Conservation (phyloP, 441 rosid genomes). For the Francoa sonchifolia region DNA sequence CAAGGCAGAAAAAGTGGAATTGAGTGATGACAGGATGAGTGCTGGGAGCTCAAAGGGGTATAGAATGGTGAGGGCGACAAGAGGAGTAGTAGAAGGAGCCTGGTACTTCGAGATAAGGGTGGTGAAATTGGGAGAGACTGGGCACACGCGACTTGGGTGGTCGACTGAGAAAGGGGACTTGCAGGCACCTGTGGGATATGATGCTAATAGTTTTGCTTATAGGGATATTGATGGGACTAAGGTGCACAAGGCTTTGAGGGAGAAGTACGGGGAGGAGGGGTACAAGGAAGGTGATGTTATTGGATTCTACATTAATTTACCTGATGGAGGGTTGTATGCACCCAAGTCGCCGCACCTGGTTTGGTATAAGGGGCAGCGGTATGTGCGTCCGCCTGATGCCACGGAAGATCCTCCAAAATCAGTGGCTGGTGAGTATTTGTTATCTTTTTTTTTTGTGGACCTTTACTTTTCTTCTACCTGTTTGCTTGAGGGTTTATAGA, state of each 20-base stretch:
- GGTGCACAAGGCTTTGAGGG: conserved; percentile 84
- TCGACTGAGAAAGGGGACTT: conserved; percentile 87
- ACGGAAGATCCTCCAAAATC: conserved; percentile 77
- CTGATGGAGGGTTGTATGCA: conserved; percentile 61
- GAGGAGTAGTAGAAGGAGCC: conserved; percentile 85
- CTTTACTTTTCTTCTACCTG: too few relatives aligned
- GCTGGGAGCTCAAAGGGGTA: conserved; percentile 90
- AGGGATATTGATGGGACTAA: conserved; percentile 94
- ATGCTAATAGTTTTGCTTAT: conserved; percentile 80
- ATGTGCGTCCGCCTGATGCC: conserved; percentile 48
- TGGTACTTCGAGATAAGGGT: conserved; percentile 91
- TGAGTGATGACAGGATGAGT: conserved; percentile 66
- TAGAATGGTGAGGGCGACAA: conserved; percentile 91
- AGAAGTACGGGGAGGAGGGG: conserved; percentile 77
- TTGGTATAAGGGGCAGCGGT: conserved; percentile 87
- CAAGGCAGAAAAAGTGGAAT: conserved; percentile 93
- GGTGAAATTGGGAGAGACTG: conserved; percentile 63
- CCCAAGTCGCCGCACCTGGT: conserved; percentile 73
- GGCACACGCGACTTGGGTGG: conserved; percentile 92
- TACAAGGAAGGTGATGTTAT: conserved; percentile 85
- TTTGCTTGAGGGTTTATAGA: too few relatives aligned
- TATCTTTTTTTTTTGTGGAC: neutral
- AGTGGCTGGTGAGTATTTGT: conserved; percentile 50
- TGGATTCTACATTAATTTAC: conserved; percentile 81
- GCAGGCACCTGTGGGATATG: conserved; percentile 94